Percentiles rank a stretch among this genome's conserved stretches.
Conservation (phyloP, 352 stramenopile species). For the Phytophthora pinifolia region DNA sequence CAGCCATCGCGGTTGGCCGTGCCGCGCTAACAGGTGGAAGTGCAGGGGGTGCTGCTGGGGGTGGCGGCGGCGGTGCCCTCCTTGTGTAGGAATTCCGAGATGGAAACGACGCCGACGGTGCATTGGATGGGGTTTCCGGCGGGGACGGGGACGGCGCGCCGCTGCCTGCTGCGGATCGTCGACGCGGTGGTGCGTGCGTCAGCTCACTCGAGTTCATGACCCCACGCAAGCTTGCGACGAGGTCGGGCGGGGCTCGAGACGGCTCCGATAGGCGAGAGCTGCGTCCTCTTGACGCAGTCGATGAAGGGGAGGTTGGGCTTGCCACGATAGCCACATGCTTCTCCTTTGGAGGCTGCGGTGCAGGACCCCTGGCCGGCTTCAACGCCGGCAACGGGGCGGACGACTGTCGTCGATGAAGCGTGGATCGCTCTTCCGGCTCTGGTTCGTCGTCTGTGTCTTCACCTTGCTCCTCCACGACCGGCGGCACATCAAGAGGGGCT, state of each 20-base stretch:
- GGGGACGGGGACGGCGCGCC: conserved; percentile 13
- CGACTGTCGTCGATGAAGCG: conserved; percentile 12
- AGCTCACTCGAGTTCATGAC: conserved; percentile 81
- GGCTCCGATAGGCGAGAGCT: conserved; percentile 19
- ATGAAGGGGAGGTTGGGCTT: conserved; percentile 8
- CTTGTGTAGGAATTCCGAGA: conserved; percentile 8
- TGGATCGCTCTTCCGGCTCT: conserved; percentile 29
- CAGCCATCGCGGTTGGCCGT: conserved; percentile 4
- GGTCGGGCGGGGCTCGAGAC: conserved; percentile 42
- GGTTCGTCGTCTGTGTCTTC: conserved; percentile 29
- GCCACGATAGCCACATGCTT: conserved; percentile 30
- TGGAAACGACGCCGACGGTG: conserved; percentile 3
- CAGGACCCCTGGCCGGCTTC: conserved; percentile 11
- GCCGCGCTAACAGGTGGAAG: conserved; percentile 13
- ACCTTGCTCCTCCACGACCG: conserved; percentile 21
- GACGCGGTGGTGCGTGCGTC: conserved; percentile 39
- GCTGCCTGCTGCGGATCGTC: conserved; percentile 15
- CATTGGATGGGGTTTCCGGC: conserved; percentile 12
- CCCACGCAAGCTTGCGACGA: conserved; percentile 54
- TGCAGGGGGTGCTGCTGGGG: conserved; percentile 11
- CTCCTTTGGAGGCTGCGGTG: conserved; percentile 14
- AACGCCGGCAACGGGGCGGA: conserved; percentile 13
- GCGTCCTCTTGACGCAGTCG: not conserved
- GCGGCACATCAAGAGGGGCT: conserved; percentile 13
- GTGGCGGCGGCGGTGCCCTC: conserved; percentile 18